Evolutionary conservation across 1,284 basidiomycete genomes (phyloP).

Genomic region (Sporisorium sorghi): DNA sequence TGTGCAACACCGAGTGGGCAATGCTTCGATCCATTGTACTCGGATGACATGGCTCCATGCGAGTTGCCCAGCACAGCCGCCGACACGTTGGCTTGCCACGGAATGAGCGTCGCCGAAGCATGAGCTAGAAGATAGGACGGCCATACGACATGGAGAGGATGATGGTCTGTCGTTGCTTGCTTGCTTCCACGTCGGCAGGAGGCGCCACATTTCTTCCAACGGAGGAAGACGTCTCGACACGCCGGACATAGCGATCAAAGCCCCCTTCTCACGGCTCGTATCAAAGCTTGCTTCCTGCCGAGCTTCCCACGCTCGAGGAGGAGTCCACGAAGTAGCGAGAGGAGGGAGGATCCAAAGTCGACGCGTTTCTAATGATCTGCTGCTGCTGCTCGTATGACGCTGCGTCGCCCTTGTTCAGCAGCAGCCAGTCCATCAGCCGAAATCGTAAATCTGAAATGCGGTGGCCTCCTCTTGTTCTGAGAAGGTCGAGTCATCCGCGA

Average conservation of each 20-base stretch:
- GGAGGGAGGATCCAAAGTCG: neutral
- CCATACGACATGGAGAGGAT: too few relatives aligned
- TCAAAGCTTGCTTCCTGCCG: neutral
- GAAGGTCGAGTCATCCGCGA: conserved; percentile 27
- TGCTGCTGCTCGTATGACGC: neutral
- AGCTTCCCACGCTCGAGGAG: neutral
- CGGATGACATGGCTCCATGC: conserved; percentile 5
- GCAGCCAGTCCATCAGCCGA: conserved; percentile 1
- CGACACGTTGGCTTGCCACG: neutral
- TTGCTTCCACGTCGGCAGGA: conserved; percentile 5
- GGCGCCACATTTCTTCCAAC: conserved; percentile 12
- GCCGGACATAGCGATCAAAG: conserved; percentile 2
- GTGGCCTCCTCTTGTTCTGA: too few relatives aligned
- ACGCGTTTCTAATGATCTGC: neutral
- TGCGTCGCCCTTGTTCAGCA: neutral
- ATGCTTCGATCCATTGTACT: too few relatives aligned
- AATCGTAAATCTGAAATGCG: too few relatives aligned
- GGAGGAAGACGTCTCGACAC: neutral
- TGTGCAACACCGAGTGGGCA: conserved; percentile 2
- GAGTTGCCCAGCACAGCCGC: conserved; percentile 2
- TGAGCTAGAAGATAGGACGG: neutral
- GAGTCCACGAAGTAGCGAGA: neutral
- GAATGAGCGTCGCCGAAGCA: neutral
- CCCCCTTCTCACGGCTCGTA: too few relatives aligned
- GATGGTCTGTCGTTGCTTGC: too few relatives aligned